These are phyloP conservation scores for Pichia manshurica DNA, from an alignment of 805 yeast genomes.

Conservation along the genomic window DNA sequence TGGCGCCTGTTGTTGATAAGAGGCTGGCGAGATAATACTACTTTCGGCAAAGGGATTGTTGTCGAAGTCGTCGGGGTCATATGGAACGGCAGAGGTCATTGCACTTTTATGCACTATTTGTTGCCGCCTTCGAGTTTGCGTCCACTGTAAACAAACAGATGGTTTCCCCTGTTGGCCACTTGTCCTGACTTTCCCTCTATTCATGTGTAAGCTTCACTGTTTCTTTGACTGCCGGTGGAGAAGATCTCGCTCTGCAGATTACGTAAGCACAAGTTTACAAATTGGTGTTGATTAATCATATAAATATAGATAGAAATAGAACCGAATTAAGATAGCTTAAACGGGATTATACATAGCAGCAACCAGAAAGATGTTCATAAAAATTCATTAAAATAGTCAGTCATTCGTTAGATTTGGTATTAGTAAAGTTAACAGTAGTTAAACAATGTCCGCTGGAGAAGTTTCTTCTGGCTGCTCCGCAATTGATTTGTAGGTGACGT, in stretches of 20 bases:
- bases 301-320: too few relatives aligned
- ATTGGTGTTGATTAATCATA: too few relatives aligned
- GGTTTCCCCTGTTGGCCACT: too few relatives aligned
- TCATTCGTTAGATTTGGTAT: background rate
- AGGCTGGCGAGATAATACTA: conserved; percentile 19
- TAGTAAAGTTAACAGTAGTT: background rate
- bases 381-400: too few relatives aligned
- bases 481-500: conserved; percentile 45
- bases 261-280: background rate
- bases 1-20: conserved; percentile 59
- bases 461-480: background rate
- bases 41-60: conserved; percentile 58
- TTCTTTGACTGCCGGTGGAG: too few relatives aligned
- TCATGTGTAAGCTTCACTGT: too few relatives aligned
- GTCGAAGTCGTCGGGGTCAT: conserved; percentile 48
- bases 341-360: too few relatives aligned
- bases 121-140: too few relatives aligned
- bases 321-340: too few relatives aligned
- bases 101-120: background rate
- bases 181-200: background rate
- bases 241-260: background rate
- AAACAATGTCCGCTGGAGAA: conserved; percentile 1
- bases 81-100: conserved; percentile 35
- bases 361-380: too few relatives aligned
- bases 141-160: too few relatives aligned